Evolutionary conservation across 129 eudicot species (phyloP).

Genomic region (Flaveria trinervia): DNA sequence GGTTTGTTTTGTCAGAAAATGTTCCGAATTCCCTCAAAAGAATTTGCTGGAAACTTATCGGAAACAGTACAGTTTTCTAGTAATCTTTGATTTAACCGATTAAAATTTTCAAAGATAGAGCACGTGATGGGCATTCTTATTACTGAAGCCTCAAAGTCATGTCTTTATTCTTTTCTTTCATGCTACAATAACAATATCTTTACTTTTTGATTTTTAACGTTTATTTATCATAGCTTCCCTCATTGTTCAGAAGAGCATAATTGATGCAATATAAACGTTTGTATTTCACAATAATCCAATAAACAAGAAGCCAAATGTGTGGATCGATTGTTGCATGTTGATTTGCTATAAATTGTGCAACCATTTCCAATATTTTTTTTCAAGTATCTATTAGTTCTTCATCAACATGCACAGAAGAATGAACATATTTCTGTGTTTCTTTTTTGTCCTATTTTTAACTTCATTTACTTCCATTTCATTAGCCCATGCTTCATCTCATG

Average conservation of each 20-base stretch:
- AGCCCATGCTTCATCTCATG: conserved; percentile 15
- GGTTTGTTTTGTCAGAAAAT: too few species aligned
- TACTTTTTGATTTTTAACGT: neutral
- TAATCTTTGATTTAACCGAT: too few species aligned
- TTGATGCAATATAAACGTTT: neutral
- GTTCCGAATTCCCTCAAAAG: too few species aligned
- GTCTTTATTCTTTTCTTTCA: neutral
- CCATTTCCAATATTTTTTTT: neutral
- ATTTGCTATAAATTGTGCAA: neutral
- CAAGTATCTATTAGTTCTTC: too few species aligned
- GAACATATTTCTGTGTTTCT: conserved; percentile 3
- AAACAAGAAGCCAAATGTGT: neutral
- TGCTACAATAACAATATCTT: neutral
- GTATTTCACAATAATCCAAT: neutral
- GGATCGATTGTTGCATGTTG: neutral
- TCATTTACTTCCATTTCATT: neutral
- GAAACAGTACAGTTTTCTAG: too few species aligned
- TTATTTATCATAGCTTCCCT: neutral
- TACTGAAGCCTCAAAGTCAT: neutral
- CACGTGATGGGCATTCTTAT: neutral
- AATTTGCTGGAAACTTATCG: too few species aligned
- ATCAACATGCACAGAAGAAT: neutral
- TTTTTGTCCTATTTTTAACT: conserved; percentile 12
- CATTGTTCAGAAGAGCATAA: conserved; percentile 6
- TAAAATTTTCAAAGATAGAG: neutral